Conservation (phyloP, 257 asterid species). For the Osmanthus fragrans region DNA sequence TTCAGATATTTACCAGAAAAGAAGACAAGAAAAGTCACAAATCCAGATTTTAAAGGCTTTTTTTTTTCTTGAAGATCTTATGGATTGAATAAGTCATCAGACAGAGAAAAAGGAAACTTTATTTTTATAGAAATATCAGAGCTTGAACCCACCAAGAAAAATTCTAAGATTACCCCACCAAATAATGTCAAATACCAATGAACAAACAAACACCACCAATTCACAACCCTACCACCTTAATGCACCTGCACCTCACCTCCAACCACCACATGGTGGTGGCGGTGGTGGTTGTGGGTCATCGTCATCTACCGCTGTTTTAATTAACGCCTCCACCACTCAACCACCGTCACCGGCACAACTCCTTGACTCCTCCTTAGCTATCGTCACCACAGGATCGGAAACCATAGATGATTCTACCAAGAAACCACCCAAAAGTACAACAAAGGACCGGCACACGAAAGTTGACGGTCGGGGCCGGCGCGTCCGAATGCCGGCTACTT, state of each 20-base stretch:
- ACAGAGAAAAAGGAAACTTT: slow-evolving; percentile 19
- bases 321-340: slow-evolving; percentile 9
- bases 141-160: slow-evolving; percentile 6
- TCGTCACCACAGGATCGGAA: slow-evolving; percentile 49
- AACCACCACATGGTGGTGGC: not conserved
- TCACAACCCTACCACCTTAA: no score
- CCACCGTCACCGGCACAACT: slow-evolving; percentile 30
- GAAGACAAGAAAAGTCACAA: no score
- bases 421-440: slow-evolving; percentile 45
- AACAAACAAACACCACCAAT: slow-evolving; percentile 5
- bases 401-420: slow-evolving; percentile 21
- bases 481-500: slow-evolving; percentile 79
- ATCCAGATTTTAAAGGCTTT: no score
- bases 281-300: slow-evolving; percentile 4
- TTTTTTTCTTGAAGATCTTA: slow-evolving; percentile 20
- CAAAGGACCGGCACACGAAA: slow-evolving; percentile 80
- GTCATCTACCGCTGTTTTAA: slow-evolving; percentile 8
- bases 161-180: slow-evolving; percentile 34
- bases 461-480: slow-evolving; percentile 87
- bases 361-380: slow-evolving; percentile 57
- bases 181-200: slow-evolving; percentile 43
- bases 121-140: not conserved
- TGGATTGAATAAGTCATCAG: slow-evolving; percentile 20
- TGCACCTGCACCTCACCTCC: slow-evolving; percentile 23
- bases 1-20: no score